Evolutionary conservation across 2,329 filamentous ascomycete genomes (phyloP).

Genomic region (Penicillium decumbens): DNA sequence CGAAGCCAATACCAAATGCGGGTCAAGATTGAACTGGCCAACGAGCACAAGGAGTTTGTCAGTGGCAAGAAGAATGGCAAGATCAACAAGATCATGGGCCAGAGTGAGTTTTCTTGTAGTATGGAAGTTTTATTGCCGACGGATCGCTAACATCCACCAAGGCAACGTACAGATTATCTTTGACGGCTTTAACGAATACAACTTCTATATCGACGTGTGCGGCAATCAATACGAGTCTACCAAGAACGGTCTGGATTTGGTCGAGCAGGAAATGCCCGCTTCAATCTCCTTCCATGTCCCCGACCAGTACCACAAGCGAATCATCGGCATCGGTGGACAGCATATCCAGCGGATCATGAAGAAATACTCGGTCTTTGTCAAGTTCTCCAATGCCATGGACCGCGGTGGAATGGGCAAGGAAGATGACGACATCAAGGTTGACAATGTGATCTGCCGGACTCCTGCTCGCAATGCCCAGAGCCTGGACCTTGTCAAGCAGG

Average conservation of each 20-base stretch:
- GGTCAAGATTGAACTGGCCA: constrained; percentile 97
- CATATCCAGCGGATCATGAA: constrained; percentile 99
- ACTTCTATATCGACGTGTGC: constrained; percentile 98
- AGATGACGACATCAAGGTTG: constrained; percentile 96
- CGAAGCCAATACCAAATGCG: constrained; percentile 87
- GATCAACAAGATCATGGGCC: constrained; percentile 99
- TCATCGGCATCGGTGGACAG: constrained; percentile 96
- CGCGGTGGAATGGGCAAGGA: constrained; percentile 88
- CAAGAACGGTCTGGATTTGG: constrained; percentile 84
- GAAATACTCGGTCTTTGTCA: constrained; percentile 99
- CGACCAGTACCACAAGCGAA: constrained; percentile 98
- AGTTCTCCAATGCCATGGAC: constrained; percentile 99
- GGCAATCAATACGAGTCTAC: constrained; percentile 88
- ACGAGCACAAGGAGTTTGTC: constrained; percentile 99
- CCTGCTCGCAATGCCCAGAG: constrained; percentile 96
- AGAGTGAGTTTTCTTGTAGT: constrained; percentile 59
- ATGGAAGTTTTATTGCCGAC: not conserved
- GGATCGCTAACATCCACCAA: constrained; percentile 25
- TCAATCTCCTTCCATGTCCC: constrained; percentile 99
- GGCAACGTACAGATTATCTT: constrained; percentile 98
- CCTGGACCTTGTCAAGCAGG: constrained; percentile 92
- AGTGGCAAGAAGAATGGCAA: constrained; percentile 99
- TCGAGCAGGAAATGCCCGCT: constrained; percentile 98
- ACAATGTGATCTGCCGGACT: constrained; percentile 97
- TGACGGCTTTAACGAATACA: constrained; percentile 98